Conservation (phyloP, 441 rosid genomes). For the Populus hybrid region DNA sequence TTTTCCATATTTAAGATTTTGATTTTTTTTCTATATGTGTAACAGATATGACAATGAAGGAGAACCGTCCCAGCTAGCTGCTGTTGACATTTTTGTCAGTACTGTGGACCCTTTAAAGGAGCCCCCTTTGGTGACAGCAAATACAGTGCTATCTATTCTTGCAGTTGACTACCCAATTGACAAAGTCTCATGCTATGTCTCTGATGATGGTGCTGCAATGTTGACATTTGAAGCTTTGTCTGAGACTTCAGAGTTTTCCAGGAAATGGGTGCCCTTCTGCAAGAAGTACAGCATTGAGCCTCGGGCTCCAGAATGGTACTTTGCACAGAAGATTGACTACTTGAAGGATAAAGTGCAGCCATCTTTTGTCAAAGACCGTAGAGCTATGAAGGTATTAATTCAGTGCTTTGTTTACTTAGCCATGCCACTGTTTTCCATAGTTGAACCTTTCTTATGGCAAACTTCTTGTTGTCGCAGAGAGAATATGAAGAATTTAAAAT, state of each 20-base stretch:
- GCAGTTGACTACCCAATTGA: constrained; percentile 97
- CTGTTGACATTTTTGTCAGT: constrained; percentile 97
- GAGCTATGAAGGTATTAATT: constrained; percentile 86
- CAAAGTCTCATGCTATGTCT: constrained; percentile 84
- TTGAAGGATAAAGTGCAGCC: constrained; percentile 95
- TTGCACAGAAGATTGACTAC: constrained; percentile 91
- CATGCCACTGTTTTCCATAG: constrained; percentile 4
- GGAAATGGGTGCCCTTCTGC: no score
- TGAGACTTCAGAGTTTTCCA: no score
- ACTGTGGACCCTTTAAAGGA: constrained; percentile 96
- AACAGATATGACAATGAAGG: constrained; percentile 92
- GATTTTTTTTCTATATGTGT: constrained; percentile 15
- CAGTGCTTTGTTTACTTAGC: constrained; percentile 8
- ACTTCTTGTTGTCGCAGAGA: constrained; percentile 49
- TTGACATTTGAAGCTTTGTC: no score
- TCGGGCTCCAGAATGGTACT: constrained; percentile 98
- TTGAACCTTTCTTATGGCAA: constrained; percentile 8
- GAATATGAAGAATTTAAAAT: constrained; percentile 97
- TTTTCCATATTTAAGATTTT: background rate
- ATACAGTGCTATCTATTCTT: constrained; percentile 93
- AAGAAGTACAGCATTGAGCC: constrained; percentile 53
- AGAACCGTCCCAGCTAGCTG: constrained; percentile 92
- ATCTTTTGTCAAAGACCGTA: constrained; percentile 94
- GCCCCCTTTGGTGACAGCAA: constrained; percentile 97
- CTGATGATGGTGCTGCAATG: no score